Base-by-base conservation (phyloP, 805 yeast species). In the Hemisphaericaspora nanyangensis region DNA sequence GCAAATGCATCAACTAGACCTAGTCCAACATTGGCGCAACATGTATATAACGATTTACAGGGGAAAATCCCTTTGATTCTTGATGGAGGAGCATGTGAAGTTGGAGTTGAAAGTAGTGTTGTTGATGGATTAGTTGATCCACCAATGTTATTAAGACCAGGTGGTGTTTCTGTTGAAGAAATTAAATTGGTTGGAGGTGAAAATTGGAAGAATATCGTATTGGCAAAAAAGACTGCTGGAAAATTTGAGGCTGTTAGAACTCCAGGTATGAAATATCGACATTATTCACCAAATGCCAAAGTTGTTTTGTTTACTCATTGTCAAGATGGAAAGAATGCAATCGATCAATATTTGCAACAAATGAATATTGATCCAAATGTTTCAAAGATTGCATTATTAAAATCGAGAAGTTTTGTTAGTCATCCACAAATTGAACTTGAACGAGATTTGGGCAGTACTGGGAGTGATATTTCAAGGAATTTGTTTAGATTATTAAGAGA, bases 241-340 rank as follows among this genome's bases (percentile, higher is more conserved):
- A 63, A 69, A 24, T 29, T 52, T 16, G 97, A 87, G 46, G 73
- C 80, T 1, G 95, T 85, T 0, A 75, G 85, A 50, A 93, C 99
- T 0, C 99, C 99, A 0, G 99, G 99, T 0, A 93, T 93, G 99
- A 93, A 93, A 56, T 93, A 93, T 58, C 80, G 85, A 49, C 99
- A 93, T 59, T 93, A 93, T 58, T 85, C 96, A 0, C 99, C 99
- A 3, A 74, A 74, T 2, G 96, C 97, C 0, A 79, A 75, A 42
- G 98, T 93, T 3, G 65, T 84, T 0, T 60, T 90, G 5, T 78
- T 88, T 45, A 60, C 68, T 17, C 72, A 77, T 18, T 67, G 77
- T 34, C 69, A 67, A 0, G 68, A 75, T 39, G 76, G 80, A 0
- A 47, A 42, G 2, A 35, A 43, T 1, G 70, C 65, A 1, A 49